Percentiles rank a stretch among this genome's conserved stretches.
Conservation (phyloP, 208 protist species). For the Wallacemonas sp. region DNA sequence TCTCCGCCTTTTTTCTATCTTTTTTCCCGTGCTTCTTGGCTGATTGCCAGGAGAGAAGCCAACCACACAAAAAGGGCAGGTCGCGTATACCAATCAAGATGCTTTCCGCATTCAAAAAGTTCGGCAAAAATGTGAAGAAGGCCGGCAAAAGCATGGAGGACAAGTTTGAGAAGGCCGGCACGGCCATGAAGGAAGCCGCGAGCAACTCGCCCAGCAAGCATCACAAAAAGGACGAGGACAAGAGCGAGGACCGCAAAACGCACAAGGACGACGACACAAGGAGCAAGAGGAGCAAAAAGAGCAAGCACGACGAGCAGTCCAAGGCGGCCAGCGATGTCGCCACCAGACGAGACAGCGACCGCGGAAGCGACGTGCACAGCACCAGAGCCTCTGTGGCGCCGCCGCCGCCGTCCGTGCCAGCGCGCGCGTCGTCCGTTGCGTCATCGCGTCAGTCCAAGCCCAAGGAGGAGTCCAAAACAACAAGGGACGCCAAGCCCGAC, state of each 20-base stretch:
- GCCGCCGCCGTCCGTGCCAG: not conserved
- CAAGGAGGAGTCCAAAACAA: not conserved
- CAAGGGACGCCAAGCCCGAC: not conserved
- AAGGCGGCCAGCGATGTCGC: not conserved
- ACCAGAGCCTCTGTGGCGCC: not conserved
- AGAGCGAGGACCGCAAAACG: not conserved
- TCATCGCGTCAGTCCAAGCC: not conserved
- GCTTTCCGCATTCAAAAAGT: constrained; percentile 25
- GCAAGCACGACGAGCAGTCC: not conserved
- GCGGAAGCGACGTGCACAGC: not conserved
- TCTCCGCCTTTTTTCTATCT: not conserved
- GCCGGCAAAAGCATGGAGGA: constrained; percentile 31
- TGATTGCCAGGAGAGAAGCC: no score
- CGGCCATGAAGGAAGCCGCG: constrained; percentile 18
- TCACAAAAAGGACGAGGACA: not conserved
- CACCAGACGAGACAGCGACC: not conserved
- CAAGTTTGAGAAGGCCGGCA: constrained; percentile 24
- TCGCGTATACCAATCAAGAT: constrained; percentile 4
- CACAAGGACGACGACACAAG: constrained; percentile 5
- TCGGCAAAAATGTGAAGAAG: constrained; percentile 25
- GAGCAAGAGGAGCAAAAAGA: constrained; percentile 13
- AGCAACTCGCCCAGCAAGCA: not conserved
- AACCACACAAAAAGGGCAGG: not conserved
- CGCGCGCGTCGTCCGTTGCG: not conserved
- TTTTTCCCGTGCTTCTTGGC: not conserved